These are phyloP conservation scores for Blepharisma japonicum DNA, from an alignment of 73 alveolate species.

Conservation along the genomic window DNA sequence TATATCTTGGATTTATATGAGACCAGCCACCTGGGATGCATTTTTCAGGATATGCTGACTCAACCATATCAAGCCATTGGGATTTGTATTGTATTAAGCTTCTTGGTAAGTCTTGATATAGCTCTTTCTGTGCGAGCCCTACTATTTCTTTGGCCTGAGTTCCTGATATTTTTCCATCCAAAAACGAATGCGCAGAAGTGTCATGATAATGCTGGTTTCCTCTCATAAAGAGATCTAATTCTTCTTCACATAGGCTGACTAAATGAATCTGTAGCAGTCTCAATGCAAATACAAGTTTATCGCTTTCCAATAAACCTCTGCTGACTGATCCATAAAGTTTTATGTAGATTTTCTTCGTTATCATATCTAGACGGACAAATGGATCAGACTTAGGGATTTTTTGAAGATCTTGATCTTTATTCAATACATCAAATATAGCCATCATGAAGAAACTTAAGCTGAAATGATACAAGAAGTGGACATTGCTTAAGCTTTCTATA, in stretches of 20 bases:
- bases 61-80: conserved; percentile 74
- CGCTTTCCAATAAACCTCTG: conserved; percentile 82
- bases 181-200: conserved; percentile 41
- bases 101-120: conserved; percentile 60
- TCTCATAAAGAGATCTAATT: conserved; percentile 69
- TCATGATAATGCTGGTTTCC: conserved; percentile 59
- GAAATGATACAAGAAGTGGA: conserved; percentile 87
- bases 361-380: conserved; percentile 72
- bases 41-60: conserved; percentile 84
- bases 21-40: conserved; percentile 76
- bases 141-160: conserved; percentile 73
- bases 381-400: conserved; percentile 63
- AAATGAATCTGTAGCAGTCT: conserved; percentile 90
- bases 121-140: conserved; percentile 60
- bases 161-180: conserved; percentile 71
- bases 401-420: conserved; percentile 58
- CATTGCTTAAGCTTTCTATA: conserved; percentile 78
- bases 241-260: conserved; percentile 74
- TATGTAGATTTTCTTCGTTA: conserved; percentile 48
- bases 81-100: conserved; percentile 69
- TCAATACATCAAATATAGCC: conserved; percentile 56
- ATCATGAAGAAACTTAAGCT: conserved; percentile 89
- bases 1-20: conserved; percentile 38
- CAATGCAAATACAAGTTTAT: conserved; percentile 81
- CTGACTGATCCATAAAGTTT: conserved; percentile 82